These are phyloP conservation scores for Rhizophagus clarus DNA, from an alignment of 192 early-diverging fungal species.

Conservation along the genomic window DNA sequence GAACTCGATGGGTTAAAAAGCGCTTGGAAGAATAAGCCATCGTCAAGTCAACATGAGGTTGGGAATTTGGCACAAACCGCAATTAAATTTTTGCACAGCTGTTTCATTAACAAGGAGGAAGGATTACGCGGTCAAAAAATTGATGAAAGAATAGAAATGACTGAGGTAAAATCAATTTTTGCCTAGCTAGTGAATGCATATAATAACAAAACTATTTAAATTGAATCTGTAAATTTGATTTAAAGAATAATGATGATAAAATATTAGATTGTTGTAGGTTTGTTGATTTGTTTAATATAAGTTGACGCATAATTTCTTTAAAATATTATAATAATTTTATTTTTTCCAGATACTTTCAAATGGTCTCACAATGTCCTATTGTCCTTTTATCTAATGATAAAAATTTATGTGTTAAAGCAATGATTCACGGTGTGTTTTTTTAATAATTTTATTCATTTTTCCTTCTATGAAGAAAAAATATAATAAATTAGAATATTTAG, in stretches of 20 bases:
- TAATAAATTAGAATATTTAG: background rate
- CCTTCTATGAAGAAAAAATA: too few relatives aligned
- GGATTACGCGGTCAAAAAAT: constrained; percentile 54
- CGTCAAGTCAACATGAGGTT: constrained; percentile 33
- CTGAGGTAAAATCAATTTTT: constrained; percentile 26
- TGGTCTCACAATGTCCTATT: constrained; percentile 28
- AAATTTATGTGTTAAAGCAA: constrained; percentile 58
- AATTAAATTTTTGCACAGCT: constrained; percentile 50
- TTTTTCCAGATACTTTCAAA: constrained; percentile 37
- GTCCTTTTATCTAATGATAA: constrained; percentile 60
- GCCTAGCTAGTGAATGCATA: background rate
- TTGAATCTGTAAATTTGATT: background rate
- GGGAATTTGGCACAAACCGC: constrained; percentile 47
- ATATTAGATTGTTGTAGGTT: constrained; percentile 64
- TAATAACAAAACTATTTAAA: background rate
- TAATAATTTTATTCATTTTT: background rate
- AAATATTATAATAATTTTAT: background rate
- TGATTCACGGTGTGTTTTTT: constrained; percentile 45
- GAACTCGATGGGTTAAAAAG: constrained; percentile 61
- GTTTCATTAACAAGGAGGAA: constrained; percentile 36
- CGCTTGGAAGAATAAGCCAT: constrained; percentile 13
- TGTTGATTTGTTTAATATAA: background rate
- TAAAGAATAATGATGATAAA: constrained; percentile 51
- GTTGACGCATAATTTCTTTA: background rate
- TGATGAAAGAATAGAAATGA: constrained; percentile 43